Evolutionary conservation across 371 early-diverging fungal genomes (phyloP).

Genomic region (Mucor irregularis): DNA sequence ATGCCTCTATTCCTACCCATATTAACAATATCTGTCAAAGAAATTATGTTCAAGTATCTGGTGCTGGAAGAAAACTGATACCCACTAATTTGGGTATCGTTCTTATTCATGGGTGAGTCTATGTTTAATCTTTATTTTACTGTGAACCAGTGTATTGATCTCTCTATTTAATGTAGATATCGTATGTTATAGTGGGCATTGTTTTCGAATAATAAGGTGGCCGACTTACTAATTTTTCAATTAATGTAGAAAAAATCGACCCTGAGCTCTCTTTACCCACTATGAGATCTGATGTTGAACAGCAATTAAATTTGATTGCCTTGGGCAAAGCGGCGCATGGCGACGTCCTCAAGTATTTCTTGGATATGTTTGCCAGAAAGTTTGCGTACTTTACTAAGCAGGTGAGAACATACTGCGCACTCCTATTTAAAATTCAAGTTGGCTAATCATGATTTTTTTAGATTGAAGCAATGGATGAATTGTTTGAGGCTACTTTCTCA

Average conservation of each 20-base stretch:
- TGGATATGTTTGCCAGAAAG: conserved; percentile 48
- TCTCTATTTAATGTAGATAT: conserved; percentile 23
- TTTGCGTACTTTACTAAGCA: conserved; percentile 51
- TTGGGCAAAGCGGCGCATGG: conserved; percentile 40
- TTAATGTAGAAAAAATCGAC: conserved; percentile 52
- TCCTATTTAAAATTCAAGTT: too few species aligned
- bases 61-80: conserved; percentile 37
- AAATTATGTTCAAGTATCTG: conserved; percentile 56
- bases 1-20: conserved; percentile 79
- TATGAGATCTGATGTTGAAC: conserved; percentile 56
- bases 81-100: conserved; percentile 59
- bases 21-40: conserved; percentile 73
- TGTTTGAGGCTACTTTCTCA: conserved; percentile 59
- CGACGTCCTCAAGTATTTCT: conserved; percentile 43
- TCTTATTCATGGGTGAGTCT: conserved; percentile 51
- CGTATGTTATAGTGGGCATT: conserved; percentile 20
- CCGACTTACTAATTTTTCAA: too few species aligned
- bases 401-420: too few species aligned
- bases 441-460: too few species aligned
- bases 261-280: conserved; percentile 55
- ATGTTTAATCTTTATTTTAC: too few species aligned
- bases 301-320: conserved; percentile 51
- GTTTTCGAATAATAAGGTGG: too few species aligned
- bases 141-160: not conserved
- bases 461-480: conserved; percentile 54